Evolutionary conservation across 2,329 filamentous ascomycete species (phyloP), one percentile per base, ranked within the genome.

Genomic region (Alternaria sp.): DNA sequence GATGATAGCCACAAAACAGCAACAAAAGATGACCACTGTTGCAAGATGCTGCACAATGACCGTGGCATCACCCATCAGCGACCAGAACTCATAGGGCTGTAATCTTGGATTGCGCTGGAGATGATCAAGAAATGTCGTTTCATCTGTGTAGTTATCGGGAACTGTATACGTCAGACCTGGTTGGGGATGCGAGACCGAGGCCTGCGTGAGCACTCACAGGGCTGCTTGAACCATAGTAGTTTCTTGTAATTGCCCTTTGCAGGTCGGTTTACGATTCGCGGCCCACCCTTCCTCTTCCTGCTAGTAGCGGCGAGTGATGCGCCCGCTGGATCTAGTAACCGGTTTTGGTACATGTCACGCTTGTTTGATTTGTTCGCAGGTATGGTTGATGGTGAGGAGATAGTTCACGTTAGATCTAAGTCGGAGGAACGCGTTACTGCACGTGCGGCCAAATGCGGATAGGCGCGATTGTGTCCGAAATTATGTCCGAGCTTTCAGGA

Each of bases 91-190:
- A 80, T 99, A 99, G 0, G 95, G 95, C 69, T 96, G 91, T 56
- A 98, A 87, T 44, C 94, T 90, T 5, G 95, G 95, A 79, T 99
- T 99, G 51, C 94, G 89, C 80, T 99, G 95, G 17, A 99, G 88
- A 73, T 97, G 93, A 77, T 97, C 95, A 69, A 99, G 90, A 74
- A 99, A 99, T 2, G 96, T 98, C 63, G 93, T 92, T 77, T 96
- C 93, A 78, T 99, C 96, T 44, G 96, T 98, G 79, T 98, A 98
- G 80, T 99, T 99, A 80, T 99, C 96, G n/a, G 96, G 94, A 77
- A 96, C 93, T 94, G 70, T 32, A 17, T 11, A 43, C 32, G 52
- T 63, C 30, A 74, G 66, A 50, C 28, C 13, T 25, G 19, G 19
- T 4, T 50, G 11, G 11, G 5, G 4, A 23, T 12, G 36, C 26